These are phyloP conservation scores for Colletotrichum sublineola DNA, from an alignment of 2,329 filamentous ascomycete genomes.

Conservation along the genomic window DNA sequence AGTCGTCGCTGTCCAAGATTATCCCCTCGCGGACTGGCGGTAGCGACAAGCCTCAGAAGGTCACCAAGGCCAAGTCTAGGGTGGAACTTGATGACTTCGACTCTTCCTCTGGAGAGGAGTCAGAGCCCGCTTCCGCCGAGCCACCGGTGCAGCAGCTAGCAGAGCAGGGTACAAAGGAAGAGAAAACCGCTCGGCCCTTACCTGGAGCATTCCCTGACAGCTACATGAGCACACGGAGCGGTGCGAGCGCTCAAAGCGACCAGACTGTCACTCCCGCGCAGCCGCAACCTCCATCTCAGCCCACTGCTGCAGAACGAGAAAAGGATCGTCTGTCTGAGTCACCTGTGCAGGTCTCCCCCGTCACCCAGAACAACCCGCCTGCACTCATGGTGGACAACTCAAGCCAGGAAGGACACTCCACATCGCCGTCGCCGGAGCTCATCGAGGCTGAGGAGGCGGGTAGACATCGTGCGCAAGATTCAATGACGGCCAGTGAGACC, in stretches of 20 bases:
- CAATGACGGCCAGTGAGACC: slow-evolving; percentile 64
- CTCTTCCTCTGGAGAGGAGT: slow-evolving; percentile 65
- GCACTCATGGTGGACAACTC: slow-evolving; percentile 79
- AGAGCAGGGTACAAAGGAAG: slow-evolving; percentile 42
- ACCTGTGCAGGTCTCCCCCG: slow-evolving; percentile 74
- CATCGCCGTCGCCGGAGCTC: slow-evolving; percentile 75
- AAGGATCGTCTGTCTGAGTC: slow-evolving; percentile 73
- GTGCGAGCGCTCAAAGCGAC: slow-evolving; percentile 51
- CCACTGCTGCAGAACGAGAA: slow-evolving; percentile 15
- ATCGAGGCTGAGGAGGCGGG: slow-evolving; percentile 60
- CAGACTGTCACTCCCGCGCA: slow-evolving; percentile 47
- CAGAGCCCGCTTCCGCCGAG: slow-evolving; percentile 45
- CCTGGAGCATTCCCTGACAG: slow-evolving; percentile 59
- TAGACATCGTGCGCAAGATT: slow-evolving; percentile 59
- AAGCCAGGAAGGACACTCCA: slow-evolving; percentile 76
- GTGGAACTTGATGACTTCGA: slow-evolving; percentile 80
- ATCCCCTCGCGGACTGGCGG: slow-evolving; percentile 56
- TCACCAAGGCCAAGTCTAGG: slow-evolving; percentile 69
- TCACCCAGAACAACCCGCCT: slow-evolving; percentile 68
- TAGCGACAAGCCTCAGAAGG: slow-evolving; percentile 67
- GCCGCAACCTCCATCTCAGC: slow-evolving; percentile 16
- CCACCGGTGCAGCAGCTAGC: slow-evolving; percentile 48
- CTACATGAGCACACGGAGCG: slow-evolving; percentile 51
- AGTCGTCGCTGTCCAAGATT: slow-evolving; percentile 58
- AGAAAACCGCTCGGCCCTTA: slow-evolving; percentile 50